Conservation (phyloP, 345 rosid genomes). For the Zanthoxylum bungeanum region DNA sequence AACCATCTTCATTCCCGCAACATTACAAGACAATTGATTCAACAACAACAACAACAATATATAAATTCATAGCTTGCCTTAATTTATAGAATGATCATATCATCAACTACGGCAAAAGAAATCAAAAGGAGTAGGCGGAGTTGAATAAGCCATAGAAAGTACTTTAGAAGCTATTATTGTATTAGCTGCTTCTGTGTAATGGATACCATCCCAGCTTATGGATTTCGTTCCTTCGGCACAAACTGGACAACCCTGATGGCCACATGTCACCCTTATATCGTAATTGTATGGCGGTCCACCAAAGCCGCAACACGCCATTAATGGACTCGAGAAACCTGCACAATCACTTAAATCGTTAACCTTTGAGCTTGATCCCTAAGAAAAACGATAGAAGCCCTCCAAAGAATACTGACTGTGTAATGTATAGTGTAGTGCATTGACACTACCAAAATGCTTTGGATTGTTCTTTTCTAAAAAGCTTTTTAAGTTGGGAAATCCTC, state of each 20-base stretch:
- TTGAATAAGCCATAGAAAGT: conserved; percentile 55
- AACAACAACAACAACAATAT: background rate
- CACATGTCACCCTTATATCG: conserved; percentile 59
- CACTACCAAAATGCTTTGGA: background rate
- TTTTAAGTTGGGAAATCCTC: background rate
- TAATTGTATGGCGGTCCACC: conserved; percentile 90
- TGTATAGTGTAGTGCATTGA: background rate
- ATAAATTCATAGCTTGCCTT: conserved; percentile 1
- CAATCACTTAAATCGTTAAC: background rate
- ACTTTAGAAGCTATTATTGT: conserved; percentile 52
- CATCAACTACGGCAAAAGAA: conserved; percentile 47
- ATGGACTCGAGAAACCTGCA: conserved; percentile 64
- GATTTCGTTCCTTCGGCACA: conserved; percentile 48
- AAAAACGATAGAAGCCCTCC: background rate
- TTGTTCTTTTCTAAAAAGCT: background rate
- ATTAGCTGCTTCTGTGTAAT: conserved; percentile 77
- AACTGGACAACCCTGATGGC: conserved; percentile 40
- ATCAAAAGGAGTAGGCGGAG: conserved; percentile 43
- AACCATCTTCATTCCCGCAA: background rate
- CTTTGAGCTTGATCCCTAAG: background rate
- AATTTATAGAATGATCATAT: background rate
- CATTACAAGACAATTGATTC: background rate
- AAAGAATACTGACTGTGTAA: background rate
- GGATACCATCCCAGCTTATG: conserved; percentile 81
- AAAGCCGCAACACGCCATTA: conserved; percentile 83